phyloP scores from a whole-genome alignment of 2,329 filamentous ascomycete genomes.

The Xylaria sp. region DNA sequence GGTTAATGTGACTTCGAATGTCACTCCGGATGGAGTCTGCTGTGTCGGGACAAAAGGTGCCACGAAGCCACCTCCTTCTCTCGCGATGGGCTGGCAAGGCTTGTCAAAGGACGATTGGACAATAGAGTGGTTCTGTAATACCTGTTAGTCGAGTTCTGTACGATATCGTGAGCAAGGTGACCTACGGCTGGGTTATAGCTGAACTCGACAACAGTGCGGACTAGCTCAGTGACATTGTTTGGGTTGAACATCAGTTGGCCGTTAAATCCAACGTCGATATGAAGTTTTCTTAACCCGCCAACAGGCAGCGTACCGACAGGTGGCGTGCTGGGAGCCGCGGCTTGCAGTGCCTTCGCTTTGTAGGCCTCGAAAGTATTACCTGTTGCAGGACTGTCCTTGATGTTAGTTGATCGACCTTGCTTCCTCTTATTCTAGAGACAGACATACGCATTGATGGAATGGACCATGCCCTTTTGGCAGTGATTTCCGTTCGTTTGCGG shows the following conservation, averaged over 20 bases:
- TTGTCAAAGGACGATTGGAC: conserved; percentile 48
- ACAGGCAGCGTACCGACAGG: conserved; percentile 39
- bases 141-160: not conserved
- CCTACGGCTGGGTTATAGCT: conserved; percentile 43
- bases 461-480: conserved; percentile 52
- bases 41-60: conserved; percentile 47
- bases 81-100: conserved; percentile 46
- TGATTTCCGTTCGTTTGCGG: conserved; percentile 48
- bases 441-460: conserved; percentile 46
- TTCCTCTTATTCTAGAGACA: conserved; percentile 1
- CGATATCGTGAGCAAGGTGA: not conserved
- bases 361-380: conserved; percentile 47
- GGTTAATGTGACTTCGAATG: conserved; percentile 42
- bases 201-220: conserved; percentile 44
- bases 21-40: conserved; percentile 39
- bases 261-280: conserved; percentile 43
- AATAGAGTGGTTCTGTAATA: conserved; percentile 44
- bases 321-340: conserved; percentile 39
- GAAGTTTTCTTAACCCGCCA: conserved; percentile 43
- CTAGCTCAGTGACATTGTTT: conserved; percentile 43
- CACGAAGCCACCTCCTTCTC: conserved; percentile 42
- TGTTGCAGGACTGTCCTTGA: conserved; percentile 31
- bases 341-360: conserved; percentile 36
- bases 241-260: conserved; percentile 43
- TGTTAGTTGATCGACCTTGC: conserved; percentile 6